Evolutionary conservation across 768 basidiomycete species (phyloP), one percentile per base, ranked within the genome.

Genomic region (Royoungia palumana): DNA sequence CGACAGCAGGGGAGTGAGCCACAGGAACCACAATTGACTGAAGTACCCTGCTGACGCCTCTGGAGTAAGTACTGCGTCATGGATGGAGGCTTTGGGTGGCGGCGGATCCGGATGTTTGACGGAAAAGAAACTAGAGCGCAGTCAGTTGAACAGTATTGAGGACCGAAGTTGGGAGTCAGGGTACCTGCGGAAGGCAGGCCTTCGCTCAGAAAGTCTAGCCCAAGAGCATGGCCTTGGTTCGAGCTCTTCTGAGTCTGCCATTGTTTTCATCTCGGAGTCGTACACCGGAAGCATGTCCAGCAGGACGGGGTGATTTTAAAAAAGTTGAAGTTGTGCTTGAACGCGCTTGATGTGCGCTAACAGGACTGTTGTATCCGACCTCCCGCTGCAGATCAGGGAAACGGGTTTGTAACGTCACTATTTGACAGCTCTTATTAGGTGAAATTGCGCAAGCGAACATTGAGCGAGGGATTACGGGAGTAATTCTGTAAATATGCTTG

Each of bases 1-100:
- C 9, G 71, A 65, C 53, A 94, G 75, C 21, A 94, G 67, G 3
- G 81, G 78, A 2, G 81, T 82, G 17, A 94, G 75, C 91, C 92
- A 94, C 36, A 67, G 65, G 54, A 92, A 94, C 27, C 81, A 83
- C 4, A 91, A 54, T 6, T 77, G 60, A 55, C 72, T 77, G 52
- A 81, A 75, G 63, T 80, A 76, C 35, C 75, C 72, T 0, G 89
- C 89, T 2, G 74, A 75, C 3, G 70, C 75, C 56, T 93, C 89
- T 0, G 89, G 90, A 3, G 82, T 81, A 9, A 80, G 54, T 2
- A 67, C 62, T 3, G 85, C 78, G 47, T 85, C 82, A 41, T 85
- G 78, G 2, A 88, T 63, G 4, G 83, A 83, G 7, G 59, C 57
- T 47, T 71, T 75, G 2, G 85, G 70, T 1, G 72, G 72, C 2